These are phyloP conservation scores for Candida dubliniensis DNA, from an alignment of 1,139 yeast species.

Conservation along the genomic window DNA sequence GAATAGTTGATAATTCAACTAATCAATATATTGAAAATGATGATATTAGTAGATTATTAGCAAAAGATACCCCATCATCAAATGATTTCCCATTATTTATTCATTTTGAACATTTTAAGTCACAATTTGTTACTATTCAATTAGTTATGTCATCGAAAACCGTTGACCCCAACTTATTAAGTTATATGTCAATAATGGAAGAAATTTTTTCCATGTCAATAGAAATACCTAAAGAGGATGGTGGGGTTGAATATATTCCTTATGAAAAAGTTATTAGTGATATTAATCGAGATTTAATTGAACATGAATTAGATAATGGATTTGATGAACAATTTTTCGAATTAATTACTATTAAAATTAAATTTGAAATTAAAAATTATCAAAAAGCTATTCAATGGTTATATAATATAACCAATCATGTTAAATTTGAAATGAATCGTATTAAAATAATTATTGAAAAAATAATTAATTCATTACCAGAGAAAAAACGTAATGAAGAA, in stretches of 20 bases:
- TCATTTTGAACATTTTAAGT: slow-evolving; percentile 77
- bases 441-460: slow-evolving; percentile 72
- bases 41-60: slow-evolving; percentile 28
- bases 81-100: slow-evolving; percentile 62
- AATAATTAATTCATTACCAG: slow-evolving; percentile 72
- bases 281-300: slow-evolving; percentile 72
- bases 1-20: slow-evolving; percentile 16
- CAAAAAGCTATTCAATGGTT: slow-evolving; percentile 75
- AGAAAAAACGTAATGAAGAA: slow-evolving; percentile 76
- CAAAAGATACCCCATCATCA: slow-evolving; percentile 43
- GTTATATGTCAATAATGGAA: slow-evolving; percentile 66
- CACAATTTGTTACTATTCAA: slow-evolving; percentile 77
- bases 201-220: slow-evolving; percentile 72
- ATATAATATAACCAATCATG: slow-evolving; percentile 57
- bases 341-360: slow-evolving; percentile 58
- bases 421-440: slow-evolving; percentile 72
- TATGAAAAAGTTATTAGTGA: slow-evolving; percentile 75
- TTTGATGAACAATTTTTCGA: slow-evolving; percentile 66
- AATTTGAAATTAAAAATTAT: slow-evolving; percentile 65
- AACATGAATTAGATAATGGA: slow-evolving; percentile 55
- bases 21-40: slow-evolving; percentile 21
- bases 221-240: slow-evolving; percentile 42
- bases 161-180: slow-evolving; percentile 58
- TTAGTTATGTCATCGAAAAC: slow-evolving; percentile 62
- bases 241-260: slow-evolving; percentile 51